These are phyloP conservation scores for Gaeumannomyces tritici DNA, from an alignment of 2,329 filamentous ascomycete species.

Conservation along the genomic window DNA sequence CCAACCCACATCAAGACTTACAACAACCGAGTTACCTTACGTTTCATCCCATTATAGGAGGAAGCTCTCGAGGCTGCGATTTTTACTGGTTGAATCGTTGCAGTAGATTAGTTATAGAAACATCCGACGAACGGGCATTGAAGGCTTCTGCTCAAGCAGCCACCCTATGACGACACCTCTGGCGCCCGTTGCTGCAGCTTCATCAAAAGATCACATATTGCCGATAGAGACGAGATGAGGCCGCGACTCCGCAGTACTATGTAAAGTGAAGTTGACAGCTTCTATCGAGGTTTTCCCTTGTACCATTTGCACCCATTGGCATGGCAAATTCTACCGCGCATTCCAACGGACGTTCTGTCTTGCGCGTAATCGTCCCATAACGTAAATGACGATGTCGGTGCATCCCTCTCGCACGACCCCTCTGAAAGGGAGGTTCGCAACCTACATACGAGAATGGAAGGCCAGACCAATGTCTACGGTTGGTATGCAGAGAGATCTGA, in stretches of 20 bases:
- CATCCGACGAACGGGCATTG: no score
- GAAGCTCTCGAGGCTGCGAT: no score
- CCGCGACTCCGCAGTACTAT: no score
- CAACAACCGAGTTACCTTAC: no score
- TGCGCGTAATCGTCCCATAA: no score
- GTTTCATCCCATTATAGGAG: no score
- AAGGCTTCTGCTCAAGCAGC: not conserved
- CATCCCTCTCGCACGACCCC: not conserved
- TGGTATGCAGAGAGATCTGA: not conserved
- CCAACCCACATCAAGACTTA: no score
- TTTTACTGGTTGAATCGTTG: no score
- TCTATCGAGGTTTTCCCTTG: not conserved
- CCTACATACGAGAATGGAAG: no score
- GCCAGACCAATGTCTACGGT: not conserved
- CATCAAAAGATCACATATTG: not conserved
- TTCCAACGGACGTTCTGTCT: not conserved
- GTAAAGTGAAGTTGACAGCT: not conserved
- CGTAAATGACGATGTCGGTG: not conserved
- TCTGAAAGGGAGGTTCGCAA: no score
- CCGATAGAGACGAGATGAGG: not conserved
- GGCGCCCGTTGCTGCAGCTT: not conserved
- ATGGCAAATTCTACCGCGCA: not conserved
- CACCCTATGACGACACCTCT: not conserved
- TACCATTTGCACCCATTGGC: not conserved
- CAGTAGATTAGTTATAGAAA: no score